Conservation (phyloP, 2,329 filamentous ascomycete species). For the Gremmenia infestans region DNA sequence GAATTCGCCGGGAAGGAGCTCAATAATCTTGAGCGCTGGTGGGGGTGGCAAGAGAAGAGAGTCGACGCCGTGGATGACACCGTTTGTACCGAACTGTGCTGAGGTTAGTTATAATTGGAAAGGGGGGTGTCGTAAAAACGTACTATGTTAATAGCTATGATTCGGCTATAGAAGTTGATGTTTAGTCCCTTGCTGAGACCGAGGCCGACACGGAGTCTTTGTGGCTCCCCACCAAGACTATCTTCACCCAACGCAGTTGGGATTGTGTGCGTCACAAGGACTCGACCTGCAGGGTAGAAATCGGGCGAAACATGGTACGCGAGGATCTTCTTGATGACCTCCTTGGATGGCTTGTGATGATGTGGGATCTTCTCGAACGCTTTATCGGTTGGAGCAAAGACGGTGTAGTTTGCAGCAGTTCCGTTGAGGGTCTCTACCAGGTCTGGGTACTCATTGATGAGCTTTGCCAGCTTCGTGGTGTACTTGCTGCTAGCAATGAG, state of each 20-base stretch:
- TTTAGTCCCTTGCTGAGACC: constrained; percentile 55
- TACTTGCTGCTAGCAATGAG: constrained; percentile 70
- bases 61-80: constrained; percentile 74
- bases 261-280: constrained; percentile 69
- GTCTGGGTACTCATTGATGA: constrained; percentile 69
- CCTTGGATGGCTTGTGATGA: constrained; percentile 57
- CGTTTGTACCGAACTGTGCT: constrained; percentile 64
- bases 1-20: constrained; percentile 63
- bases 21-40: constrained; percentile 56
- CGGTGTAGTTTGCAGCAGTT: constrained; percentile 68
- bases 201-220: constrained; percentile 67
- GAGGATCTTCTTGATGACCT: constrained; percentile 63
- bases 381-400: constrained; percentile 74
- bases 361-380: constrained; percentile 63
- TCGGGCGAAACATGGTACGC: constrained; percentile 71
- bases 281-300: constrained; percentile 57
- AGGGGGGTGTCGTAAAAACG: constrained; percentile 23
- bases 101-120: background rate
- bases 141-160: constrained; percentile 68
- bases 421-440: constrained; percentile 70
- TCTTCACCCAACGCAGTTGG: constrained; percentile 60
- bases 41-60: constrained; percentile 73
- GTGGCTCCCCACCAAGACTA: constrained; percentile 58
- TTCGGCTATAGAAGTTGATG: constrained; percentile 71
- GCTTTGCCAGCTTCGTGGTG: constrained; percentile 69